Evolutionary conservation across 345 rosid genomes (phyloP).

Genomic region (Ceriops tagal): DNA sequence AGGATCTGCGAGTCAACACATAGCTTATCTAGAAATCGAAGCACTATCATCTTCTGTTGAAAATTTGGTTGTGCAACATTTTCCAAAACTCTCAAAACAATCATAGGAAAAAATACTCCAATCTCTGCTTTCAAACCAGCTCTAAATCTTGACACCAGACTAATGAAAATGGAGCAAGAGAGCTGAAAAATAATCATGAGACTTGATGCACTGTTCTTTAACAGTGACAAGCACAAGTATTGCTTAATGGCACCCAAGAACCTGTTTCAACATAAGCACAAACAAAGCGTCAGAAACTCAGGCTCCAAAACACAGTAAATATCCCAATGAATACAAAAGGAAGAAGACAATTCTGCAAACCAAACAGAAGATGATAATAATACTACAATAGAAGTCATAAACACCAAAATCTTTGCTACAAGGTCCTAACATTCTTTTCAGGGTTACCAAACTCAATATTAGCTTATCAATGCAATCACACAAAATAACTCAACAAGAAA

Average conservation of each 20-base stretch:
- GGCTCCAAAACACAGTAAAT: not conserved
- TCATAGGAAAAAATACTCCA: conserved; percentile 99
- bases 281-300: not conserved
- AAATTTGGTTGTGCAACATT: conserved; percentile 98
- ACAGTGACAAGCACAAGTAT: conserved; percentile 82
- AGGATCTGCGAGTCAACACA: conserved; percentile 94
- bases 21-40: conserved; percentile 92
- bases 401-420: no score
- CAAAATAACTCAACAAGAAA: not conserved
- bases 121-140: conserved; percentile 99
- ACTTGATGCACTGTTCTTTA: conserved; percentile 95
- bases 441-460: no score
- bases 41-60: conserved; percentile 98
- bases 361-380: not conserved
- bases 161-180: conserved; percentile 98
- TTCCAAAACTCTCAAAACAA: conserved; percentile 91
- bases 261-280: conserved; percentile 49
- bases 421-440: no score
- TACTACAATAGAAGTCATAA: no score
- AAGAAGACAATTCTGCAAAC: not conserved
- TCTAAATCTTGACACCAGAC: conserved; percentile 93
- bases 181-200: conserved; percentile 98
- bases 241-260: conserved; percentile 98
- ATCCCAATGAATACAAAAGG: not conserved
- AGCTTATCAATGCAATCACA: not conserved